Base-by-base conservation (phyloP, 2,329 filamentous ascomycete genomes). In the Clonostachys rhizophaga region DNA sequence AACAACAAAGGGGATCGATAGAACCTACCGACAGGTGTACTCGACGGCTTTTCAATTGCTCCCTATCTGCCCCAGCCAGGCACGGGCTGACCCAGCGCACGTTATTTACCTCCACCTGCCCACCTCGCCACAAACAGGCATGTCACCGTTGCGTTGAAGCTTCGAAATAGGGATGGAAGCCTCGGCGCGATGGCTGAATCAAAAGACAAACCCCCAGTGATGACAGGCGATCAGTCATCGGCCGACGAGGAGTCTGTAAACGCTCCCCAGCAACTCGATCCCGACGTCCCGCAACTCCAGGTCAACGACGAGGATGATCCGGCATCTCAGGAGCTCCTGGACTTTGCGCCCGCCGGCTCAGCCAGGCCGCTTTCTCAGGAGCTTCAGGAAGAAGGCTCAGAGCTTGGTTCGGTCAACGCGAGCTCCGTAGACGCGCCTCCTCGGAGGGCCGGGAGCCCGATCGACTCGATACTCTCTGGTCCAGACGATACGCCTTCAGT, bases 401-500 rank as follows among this genome's bases (percentile, higher is more conserved):
- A 80, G 47, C 69, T 75, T 51, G 75, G 73, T 47, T 79, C 75
- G n/a, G 61, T 71, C 20, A 76, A 76, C 50, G 72, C 68, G 34
- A 62, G 58, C 49, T 63, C 61, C 36, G 52, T 71, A n/a, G 76
- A 79, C 54, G 74, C 71, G 43, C 55, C 76, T 24, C 76, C 78
- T 36, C 68, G 70, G 50, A 75, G 79, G 56, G 71, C 75, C 37
- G 81, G 78, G 41, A 95, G 89, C 58, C 86, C 86, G 8, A 75
- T 79, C 44, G 83, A 79, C 53, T 91, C 87, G 13, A 64, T 83
- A 30, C 64, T 81, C 48, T 95, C 90, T 6, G 84, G 83, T 24
- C 87, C 89, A 17, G 91, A 95, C 59, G 88, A 95, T 63, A 86
- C 89, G 9, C 89, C 89, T 20, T 96, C 92, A 16, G 64, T 92